Conservation (phyloP, 2,329 filamentous ascomycete genomes). For the Trichoderma arundinaceum region DNA sequence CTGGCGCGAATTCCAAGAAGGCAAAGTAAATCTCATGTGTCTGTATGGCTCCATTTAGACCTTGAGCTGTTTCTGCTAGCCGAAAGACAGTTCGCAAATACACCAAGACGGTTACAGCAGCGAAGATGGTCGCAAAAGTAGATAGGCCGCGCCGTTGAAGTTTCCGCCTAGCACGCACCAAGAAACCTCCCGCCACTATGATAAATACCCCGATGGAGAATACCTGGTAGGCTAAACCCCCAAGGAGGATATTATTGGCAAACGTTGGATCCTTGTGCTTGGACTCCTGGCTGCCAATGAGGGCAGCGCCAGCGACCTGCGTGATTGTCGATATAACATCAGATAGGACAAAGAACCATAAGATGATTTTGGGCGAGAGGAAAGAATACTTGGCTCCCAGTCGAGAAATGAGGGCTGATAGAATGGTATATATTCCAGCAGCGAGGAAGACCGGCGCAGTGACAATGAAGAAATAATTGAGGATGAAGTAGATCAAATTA, state of each 20-base stretch:
- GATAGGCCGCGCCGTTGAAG: slow-evolving; percentile 41
- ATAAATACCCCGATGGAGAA: slow-evolving; percentile 58
- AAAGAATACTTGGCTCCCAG: slow-evolving; percentile 52
- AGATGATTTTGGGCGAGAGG: slow-evolving; percentile 53
- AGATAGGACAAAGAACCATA: slow-evolving; percentile 60
- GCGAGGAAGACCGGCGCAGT: slow-evolving; percentile 63
- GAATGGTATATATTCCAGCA: slow-evolving; percentile 61
- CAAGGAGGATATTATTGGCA: slow-evolving; percentile 61
- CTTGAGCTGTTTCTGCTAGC: slow-evolving; percentile 60
- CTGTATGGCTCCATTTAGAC: slow-evolving; percentile 52
- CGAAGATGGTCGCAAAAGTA: slow-evolving; percentile 51
- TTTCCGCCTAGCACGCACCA: slow-evolving; percentile 45
- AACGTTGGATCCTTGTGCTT: slow-evolving; percentile 56
- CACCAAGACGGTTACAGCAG: slow-evolving; percentile 53
- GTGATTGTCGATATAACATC: slow-evolving; percentile 60
- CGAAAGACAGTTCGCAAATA: slow-evolving; percentile 60
- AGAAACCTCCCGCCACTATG: slow-evolving; percentile 49
- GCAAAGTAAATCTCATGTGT: slow-evolving; percentile 60
- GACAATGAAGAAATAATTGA: slow-evolving; percentile 67
- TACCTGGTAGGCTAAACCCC: slow-evolving; percentile 60
- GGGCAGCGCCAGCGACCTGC: slow-evolving; percentile 59
- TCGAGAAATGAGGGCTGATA: slow-evolving; percentile 55
- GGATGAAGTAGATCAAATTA: slow-evolving; percentile 60
- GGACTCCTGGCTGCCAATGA: slow-evolving; percentile 57
- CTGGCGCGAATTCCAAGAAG: slow-evolving; percentile 59